Base-by-base conservation (phyloP, 768 basidiomycete genomes). In the Trametes punicea region DNA sequence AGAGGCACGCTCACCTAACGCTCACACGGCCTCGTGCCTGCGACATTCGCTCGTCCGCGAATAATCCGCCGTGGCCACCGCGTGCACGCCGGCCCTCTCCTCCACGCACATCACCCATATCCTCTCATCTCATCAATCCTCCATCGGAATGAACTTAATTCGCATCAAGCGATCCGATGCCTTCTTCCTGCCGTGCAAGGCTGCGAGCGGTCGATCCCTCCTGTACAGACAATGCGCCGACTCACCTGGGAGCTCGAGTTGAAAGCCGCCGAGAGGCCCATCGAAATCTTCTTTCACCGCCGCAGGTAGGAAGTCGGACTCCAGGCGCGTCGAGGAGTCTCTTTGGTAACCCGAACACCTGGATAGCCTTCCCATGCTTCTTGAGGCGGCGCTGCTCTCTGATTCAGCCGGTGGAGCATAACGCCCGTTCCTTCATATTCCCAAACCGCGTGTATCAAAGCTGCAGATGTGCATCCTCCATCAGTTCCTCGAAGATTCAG, bases 401-500 rank as follows among this genome's bases (percentile, higher is more conserved):
- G 47, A 36, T 48, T 23, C 34, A 10, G 33, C 21, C 25, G 23
- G 8, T 2, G 5, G 11, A 2, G 27, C 45, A 46, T n/a, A n/a
- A n/a, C n/a, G n/a, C n/a, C 11, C 6, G 8, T 36, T 36, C 8
- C 34, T 4, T 10, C 34, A 36, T 36, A 36, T 31, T 36, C 13
- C 15, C 13, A n/a, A 5, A 36, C 13, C 15, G 34, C 4, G 34
- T 5, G 7, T 36, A 15, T n/a, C 15, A 5, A 25, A 2, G 23
- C 20, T 38, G 42, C 25, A 23, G 42, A 48, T 26, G 38, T 20
- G 36, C n/a, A 15, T 36, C 39, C 39, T 42, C 27, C 50, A 42
- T 51, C 50, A 30, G 39, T 30, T 8, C 39, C 40, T 30, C 50
- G 50, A 41, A 42, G 40, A 41, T 51, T 40, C 50, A 51, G 50